These are phyloP conservation scores for Colletotrichum sp. DNA, from an alignment of 2,329 filamentous ascomycete species.

Conservation along the genomic window DNA sequence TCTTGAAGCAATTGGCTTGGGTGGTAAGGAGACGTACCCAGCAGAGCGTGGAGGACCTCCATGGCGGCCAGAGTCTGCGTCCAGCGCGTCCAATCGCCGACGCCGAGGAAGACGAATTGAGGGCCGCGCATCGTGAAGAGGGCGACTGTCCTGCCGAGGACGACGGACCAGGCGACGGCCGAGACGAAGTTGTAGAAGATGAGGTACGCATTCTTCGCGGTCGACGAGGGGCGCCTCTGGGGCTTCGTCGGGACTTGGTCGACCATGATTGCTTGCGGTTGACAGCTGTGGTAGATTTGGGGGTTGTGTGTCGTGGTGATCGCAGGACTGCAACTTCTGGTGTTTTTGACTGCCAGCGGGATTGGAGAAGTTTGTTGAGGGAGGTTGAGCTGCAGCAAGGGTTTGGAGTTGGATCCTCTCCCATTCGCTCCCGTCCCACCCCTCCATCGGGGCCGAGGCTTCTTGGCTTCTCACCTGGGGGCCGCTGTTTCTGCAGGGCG, in stretches of 20 bases:
- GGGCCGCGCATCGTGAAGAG: constrained; percentile 61
- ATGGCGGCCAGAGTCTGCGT: constrained; percentile 85
- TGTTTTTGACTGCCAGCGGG: background rate
- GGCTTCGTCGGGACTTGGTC: constrained; percentile 23
- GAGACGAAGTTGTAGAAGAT: constrained; percentile 85
- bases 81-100: constrained; percentile 74
- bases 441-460: constrained; percentile 11
- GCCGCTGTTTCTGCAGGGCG: background rate
- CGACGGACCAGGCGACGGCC: constrained; percentile 77
- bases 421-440: background rate
- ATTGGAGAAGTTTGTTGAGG: constrained; percentile 16
- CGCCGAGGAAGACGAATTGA: constrained; percentile 62
- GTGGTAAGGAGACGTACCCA: constrained; percentile 59
- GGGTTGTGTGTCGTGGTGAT: background rate
- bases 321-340: background rate
- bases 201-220: constrained; percentile 72
- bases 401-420: background rate
- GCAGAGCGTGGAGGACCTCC: constrained; percentile 81
- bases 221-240: constrained; percentile 35
- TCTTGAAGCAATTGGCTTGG: background rate
- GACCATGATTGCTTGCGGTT: constrained; percentile 8
- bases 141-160: constrained; percentile 71
- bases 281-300: background rate
- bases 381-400: constrained; percentile 20
- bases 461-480: background rate